Base-by-base conservation (phyloP, 495 filamentous ascomycete species). In the Penicillium subrubescens region DNA sequence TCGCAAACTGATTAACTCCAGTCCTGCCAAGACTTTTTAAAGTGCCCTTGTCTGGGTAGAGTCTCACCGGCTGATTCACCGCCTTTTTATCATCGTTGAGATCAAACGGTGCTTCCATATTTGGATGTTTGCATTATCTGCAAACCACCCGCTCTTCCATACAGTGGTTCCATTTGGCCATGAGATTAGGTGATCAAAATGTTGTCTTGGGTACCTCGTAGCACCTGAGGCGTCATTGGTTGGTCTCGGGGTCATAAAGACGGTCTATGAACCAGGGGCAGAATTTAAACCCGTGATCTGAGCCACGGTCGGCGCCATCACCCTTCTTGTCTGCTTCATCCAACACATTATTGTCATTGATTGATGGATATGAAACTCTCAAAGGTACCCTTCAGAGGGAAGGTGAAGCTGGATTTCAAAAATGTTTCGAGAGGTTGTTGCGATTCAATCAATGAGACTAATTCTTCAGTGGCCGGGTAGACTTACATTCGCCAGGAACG, bases 121-220 rank as follows among this genome's bases (percentile, higher is more conserved):
- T n/a, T n/a, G n/a, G n/a, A n/a, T n/a, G 71, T 73, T 73, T 73
- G 71, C 64, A 73, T 50, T 15, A 1, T 17, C 53, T 63, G 65
- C 63, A 73, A 71, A 73, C 74, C 43, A 63, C 43, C 60, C 2
- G 25, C 25, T 27, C 25, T 27, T 63, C 25, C 52, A 34, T 25
- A 35, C 23, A 29, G 33, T 54, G 25, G 46, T 31, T 17, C 57
- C 60, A 46, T 21, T 8, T 4, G 4, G 25, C 2, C 25, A 27
- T 27, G 25, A 27, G 25, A 27, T 27, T 27, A 27, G 25, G 25
- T 27, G 2, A 27, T 27, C 25, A 27, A 27, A 27, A 27, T 27
- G 25, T 27, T 27, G 25, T 4, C 2, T 27, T 27, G 1, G 1
- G 25, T 27, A 27, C 25, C 25, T 27, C 25, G 25, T 27, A 27